phyloP scores from a whole-genome alignment of 2,329 filamentous ascomycete species.

The Alternaria alternata region DNA sequence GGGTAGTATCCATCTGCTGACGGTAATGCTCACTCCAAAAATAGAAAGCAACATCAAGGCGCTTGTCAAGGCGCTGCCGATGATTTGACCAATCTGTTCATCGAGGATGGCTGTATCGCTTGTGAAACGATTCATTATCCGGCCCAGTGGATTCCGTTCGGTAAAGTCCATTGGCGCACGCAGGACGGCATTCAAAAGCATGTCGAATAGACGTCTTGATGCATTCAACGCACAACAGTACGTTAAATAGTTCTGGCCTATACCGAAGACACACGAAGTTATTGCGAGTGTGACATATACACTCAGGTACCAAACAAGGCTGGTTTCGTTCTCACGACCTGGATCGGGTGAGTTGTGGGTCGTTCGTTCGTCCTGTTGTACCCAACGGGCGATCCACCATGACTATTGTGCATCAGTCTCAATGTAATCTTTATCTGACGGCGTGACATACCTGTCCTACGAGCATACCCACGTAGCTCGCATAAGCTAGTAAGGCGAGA shows the following conservation, averaged over 20 bases:
- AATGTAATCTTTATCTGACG: not conserved
- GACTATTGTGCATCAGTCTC: not conserved
- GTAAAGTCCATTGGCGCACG: not conserved
- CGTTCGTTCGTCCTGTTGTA: not conserved
- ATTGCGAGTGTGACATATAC: not conserved
- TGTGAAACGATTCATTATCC: not conserved
- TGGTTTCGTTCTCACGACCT: not conserved
- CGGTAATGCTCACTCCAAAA: not conserved
- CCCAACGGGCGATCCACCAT: not conserved
- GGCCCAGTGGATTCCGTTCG: not conserved
- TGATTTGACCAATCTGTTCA: not conserved
- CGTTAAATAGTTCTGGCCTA: not conserved
- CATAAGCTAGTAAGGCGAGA: not conserved
- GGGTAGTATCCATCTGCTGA: not conserved
- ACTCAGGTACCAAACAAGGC: not conserved
- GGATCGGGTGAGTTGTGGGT: not conserved
- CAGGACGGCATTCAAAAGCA: not conserved
- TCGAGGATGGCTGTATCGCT: not conserved
- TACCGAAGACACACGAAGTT: not conserved
- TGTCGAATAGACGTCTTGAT: not conserved
- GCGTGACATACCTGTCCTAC: not conserved
- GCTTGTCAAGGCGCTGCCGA: not conserved
- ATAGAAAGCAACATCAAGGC: not conserved
- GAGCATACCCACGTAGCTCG: not conserved
- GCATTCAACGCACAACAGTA: not conserved